These are phyloP conservation scores for Globisporangium sylvaticum DNA, from an alignment of 352 stramenopile genomes.

Conservation along the genomic window DNA sequence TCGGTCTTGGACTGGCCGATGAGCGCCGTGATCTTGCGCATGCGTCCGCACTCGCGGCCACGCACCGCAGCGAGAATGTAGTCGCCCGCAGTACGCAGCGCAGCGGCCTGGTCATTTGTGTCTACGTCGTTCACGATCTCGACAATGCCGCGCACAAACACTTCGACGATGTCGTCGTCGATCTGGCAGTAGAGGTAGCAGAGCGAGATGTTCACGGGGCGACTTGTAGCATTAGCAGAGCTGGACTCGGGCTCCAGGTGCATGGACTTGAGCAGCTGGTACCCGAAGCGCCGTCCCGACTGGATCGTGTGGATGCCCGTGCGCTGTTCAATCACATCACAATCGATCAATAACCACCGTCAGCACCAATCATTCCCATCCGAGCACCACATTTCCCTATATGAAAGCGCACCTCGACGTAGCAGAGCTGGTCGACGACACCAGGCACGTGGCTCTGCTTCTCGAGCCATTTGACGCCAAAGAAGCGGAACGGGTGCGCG, in stretches of 20 bases:
- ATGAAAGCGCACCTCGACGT: conserved; percentile 36
- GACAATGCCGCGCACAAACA: conserved; percentile 58
- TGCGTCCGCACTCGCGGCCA: conserved; percentile 40
- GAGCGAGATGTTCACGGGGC: conserved; percentile 45
- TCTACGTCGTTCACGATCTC: conserved; percentile 27
- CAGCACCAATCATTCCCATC: not conserved
- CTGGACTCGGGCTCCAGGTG: conserved; percentile 21
- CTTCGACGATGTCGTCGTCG: conserved; percentile 34
- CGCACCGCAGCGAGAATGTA: conserved; percentile 41
- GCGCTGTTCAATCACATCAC: conserved; percentile 16
- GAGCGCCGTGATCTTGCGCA: conserved; percentile 48
- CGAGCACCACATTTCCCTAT: not conserved
- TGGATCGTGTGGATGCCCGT: conserved; percentile 28
- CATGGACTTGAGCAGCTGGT: conserved; percentile 64
- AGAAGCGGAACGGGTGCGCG: conserved; percentile 39
- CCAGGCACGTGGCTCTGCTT: conserved; percentile 23
- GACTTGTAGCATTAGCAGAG: not conserved
- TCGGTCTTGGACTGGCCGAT: conserved; percentile 58
- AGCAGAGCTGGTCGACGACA: conserved; percentile 50
- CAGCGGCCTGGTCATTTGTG: conserved; percentile 15
- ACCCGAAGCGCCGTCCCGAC: conserved; percentile 38
- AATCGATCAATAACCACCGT: not conserved
- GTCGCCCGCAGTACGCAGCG: conserved; percentile 24
- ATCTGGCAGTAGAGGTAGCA: conserved; percentile 63
- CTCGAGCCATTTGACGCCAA: conserved; percentile 65